Evolutionary conservation across 129 eudicot species (phyloP), one percentile per base, ranked within the genome.

Genomic region (Glebionis coronaria): DNA sequence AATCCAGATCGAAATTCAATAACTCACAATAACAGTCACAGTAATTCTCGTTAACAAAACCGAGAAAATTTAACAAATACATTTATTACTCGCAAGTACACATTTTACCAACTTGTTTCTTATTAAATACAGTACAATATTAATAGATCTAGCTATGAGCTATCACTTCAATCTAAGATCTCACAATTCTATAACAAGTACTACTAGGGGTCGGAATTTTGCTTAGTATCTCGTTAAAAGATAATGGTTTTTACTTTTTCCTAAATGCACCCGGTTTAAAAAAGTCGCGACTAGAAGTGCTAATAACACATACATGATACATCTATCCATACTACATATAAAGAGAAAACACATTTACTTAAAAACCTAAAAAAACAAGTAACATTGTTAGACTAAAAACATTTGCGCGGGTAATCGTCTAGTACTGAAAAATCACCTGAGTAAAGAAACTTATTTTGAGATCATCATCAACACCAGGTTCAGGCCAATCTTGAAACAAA

Each of bases 401-500:
- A 23, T 23, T 23, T 2, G 25, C 25, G 25, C 25, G 25, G 25
- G 25, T 23, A 23, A 23, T 23, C 25, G 25, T 23, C 25, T 23
- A 23, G 25, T 8, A 71, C 44, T 23, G 44, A 63, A 42, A 18
- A 1, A 40, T 27, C 35, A 89, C 99, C 97, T 93, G 99, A 74
- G 82, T 81, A 55, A 93, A 82, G 56, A 93, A 81, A 19, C 80
- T 83, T 0, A 45, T 49, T 67, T 93, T 93, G 44, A 76, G 77
- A 61, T 89, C 87, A 66, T 89, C 99, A 12, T 93, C 95, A 44
- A 82, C 80, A 5, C 99, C 97, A 12, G 80, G 93, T 57, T 86
- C 86, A 16, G 93, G 84, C 99, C 99, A 93, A 69, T 81, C 80
- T 77, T 93, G 76, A 66, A 93, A 93, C 82, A 89, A 67, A 74